Evolutionary conservation across 2,329 filamentous ascomycete genomes (phyloP).

Genomic region (Calonectria montana): DNA sequence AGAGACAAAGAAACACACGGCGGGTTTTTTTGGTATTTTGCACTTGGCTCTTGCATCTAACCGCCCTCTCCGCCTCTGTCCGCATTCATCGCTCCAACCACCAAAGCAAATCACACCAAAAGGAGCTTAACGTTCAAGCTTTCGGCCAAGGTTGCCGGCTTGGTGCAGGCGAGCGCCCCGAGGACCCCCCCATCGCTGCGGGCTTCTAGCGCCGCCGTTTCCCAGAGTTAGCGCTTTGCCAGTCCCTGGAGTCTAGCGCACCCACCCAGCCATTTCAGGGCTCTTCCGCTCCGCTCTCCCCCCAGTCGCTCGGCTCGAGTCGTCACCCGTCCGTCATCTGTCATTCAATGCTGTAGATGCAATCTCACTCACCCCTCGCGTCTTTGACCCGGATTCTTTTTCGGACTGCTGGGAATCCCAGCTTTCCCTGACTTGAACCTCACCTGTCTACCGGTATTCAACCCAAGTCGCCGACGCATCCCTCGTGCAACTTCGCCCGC

Average conservation of each 20-base stretch:
- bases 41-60: neutral
- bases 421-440: neutral
- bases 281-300: slow-evolving; percentile 1
- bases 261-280: slow-evolving; percentile 3
- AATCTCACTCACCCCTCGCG: neutral
- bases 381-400: neutral
- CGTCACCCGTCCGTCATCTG: neutral
- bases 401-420: slow-evolving; percentile 3
- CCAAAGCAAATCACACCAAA: neutral
- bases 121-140: neutral
- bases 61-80: neutral
- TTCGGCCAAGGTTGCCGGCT: neutral
- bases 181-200: neutral
- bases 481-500: neutral
- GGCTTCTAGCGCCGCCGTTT: slow-evolving; percentile 7
- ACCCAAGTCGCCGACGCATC: neutral
- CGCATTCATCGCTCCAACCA: neutral
- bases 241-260: slow-evolving; percentile 7
- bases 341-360: slow-evolving; percentile 5
- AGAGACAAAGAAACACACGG: neutral
- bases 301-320: neutral
- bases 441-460: neutral
- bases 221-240: neutral
- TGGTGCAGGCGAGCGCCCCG: neutral
- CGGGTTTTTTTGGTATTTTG: neutral